Evolutionary conservation across 2,329 filamentous ascomycete genomes (phyloP).

Genomic region (Coniochaeta sp.): DNA sequence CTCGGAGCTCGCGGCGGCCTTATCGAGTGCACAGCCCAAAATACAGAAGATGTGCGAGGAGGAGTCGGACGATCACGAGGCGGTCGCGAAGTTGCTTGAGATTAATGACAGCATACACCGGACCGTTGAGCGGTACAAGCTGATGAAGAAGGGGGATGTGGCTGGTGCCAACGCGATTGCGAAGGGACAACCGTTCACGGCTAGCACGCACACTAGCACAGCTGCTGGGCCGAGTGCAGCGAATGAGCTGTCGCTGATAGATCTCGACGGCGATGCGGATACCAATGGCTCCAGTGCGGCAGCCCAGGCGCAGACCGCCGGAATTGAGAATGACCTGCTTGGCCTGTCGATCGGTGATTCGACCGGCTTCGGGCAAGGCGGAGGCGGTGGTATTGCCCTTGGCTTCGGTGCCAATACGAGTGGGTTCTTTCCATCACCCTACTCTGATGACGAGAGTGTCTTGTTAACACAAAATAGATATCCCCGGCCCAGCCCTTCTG

Average conservation of each 20-base stretch:
- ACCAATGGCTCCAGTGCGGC: conserved; percentile 34
- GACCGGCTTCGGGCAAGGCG: conserved; percentile 60
- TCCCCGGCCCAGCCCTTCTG: conserved; percentile 57
- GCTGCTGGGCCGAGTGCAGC: conserved; percentile 54
- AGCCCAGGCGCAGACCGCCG: conserved; percentile 45
- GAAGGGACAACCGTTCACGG: conserved; percentile 61
- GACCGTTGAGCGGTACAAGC: conserved; percentile 89
- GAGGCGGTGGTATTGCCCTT: conserved; percentile 64
- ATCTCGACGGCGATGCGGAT: conserved; percentile 67
- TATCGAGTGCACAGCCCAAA: conserved; percentile 93
- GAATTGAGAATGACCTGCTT: conserved; percentile 83
- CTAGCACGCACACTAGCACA: conserved; percentile 54
- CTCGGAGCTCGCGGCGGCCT: conserved; percentile 78
- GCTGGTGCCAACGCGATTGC: conserved; percentile 78
- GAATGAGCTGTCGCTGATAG: conserved; percentile 85
- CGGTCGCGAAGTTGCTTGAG: conserved; percentile 88
- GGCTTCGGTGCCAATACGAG: conserved; percentile 67
- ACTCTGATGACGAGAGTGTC: neutral
- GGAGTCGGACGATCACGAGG: conserved; percentile 93
- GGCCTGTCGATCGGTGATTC: conserved; percentile 75
- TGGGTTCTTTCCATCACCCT: conserved; percentile 29
- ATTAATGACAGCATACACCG: conserved; percentile 99
- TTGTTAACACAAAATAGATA: conserved; percentile 36
- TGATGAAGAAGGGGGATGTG: conserved; percentile 91
- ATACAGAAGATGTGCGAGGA: conserved; percentile 99